Base-by-base conservation (phyloP, 345 rosid species). In the Citrus reticulata region DNA sequence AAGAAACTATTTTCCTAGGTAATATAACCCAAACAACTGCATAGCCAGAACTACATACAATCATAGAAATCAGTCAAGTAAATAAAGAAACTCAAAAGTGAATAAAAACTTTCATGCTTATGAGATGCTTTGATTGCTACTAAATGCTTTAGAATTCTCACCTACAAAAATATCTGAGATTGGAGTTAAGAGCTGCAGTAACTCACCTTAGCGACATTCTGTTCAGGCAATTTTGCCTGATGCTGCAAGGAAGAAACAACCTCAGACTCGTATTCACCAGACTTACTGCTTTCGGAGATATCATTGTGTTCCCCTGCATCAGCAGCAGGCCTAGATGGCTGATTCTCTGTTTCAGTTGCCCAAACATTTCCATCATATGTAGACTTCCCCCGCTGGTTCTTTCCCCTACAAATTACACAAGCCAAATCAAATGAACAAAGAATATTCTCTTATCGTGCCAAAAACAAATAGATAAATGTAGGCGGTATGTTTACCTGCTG, bases 261-360 rank as follows among this genome's bases (percentile, higher is more conserved):
- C 68, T 74, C 89, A 57, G 71, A 66, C 82, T 88, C 93, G 22
- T 87, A 78, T 75, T 86, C 97, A 83, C 55, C 79, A 79, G 83
- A 79, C 80, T 79, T 89, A 59, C 83, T 77, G 79, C 78, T 81
- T 70, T 81, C 90, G 83, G 91, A 79, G 75, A 75, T 80, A 81
- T 82, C 85, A 77, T 66, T 86, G 20, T 70, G 83, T 78, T 85
- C 91, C 66, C 76, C 84, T 65, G 69, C 76, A 62, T 87, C 86
- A 57, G 78, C 62, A 68, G 88, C 84, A 79, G 85, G 82, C 75
- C 80, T 83, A 64, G 91, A 82, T 72, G 85, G 70, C 68, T 83
- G 87, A 78, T 77, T 83, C 67, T 85, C 93, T 51, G 66, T 79
- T 77, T 89, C 93, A 81, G 69, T 75, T 17, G 84, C 66, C 89